Evolutionary conservation across 768 basidiomycete genomes (phyloP), one percentile per base, ranked within the genome.

Genomic region (Pleurotus djamor): DNA sequence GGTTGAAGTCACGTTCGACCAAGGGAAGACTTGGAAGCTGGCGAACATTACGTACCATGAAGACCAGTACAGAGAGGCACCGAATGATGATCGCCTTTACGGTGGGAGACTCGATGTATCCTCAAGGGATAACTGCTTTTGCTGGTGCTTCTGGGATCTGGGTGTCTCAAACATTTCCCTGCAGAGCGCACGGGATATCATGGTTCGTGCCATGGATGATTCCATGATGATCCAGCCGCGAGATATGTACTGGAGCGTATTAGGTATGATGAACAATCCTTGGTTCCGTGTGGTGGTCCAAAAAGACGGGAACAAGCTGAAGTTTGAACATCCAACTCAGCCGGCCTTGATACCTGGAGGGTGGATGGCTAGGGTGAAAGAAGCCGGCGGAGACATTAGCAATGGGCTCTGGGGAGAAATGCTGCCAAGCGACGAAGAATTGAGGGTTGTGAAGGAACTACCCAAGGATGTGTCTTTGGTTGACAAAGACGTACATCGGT

Each of bases 281-380:
- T 85, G 83, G 83, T 87, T 86, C 65, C 71, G 83, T 41, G 79
- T 86, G 37, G 79, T 75, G 5, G 70, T 86, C 17, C 75, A 76
- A 63, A 72, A 68, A 17, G 71, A 70, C 33, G 63, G 65, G 3
- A 68, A 69, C 1, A 68, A 64, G 16, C 66, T 86, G 8, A 68
- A 63, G 4, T 86, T 86, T 64, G 85, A 87, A 68, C 86, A 87
- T 67, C 85, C 85, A 0, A 83, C 85, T 2, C 69, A 70, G 69
- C 58, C 51, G 64, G 63, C 48, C 13, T 57, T 28, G 14, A 37
- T 56, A 14, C 60, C 74, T 16, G 79, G 80, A 4, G 84, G 85
- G 3, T 88, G 86, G 86, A 87, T 87, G 86, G 76, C 84, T 70
- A 74, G 83, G 10, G 66, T 84, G 61, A 83, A 84, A 68, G 67